A percentile compares a stretch with the other conserved stretches of the same genome.
These are phyloP conservation scores for Coelastrella sp. DNA, from an alignment of 139 green algal species.

Conservation along the genomic window DNA sequence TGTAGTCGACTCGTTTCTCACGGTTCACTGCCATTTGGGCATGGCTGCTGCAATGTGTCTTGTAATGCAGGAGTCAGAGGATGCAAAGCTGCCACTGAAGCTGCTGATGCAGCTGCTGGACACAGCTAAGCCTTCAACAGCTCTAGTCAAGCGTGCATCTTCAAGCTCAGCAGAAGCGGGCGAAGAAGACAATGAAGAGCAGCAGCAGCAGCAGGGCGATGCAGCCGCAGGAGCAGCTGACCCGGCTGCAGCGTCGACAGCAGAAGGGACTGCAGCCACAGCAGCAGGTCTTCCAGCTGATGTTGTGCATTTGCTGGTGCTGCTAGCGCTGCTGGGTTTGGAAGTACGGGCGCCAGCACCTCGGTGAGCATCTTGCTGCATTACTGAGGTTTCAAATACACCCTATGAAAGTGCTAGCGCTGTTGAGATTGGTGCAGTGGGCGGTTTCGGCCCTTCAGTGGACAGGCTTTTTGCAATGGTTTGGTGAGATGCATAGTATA, in stretches of 20 bases:
- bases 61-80: slow-evolving; percentile 5
- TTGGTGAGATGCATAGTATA: too few relatives aligned
- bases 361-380: not conserved
- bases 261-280: not conserved
- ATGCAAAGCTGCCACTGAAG: slow-evolving; percentile 28
- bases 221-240: not conserved
- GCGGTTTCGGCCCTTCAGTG: too few relatives aligned
- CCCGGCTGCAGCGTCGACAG: not conserved
- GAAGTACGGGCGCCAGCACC: not conserved
- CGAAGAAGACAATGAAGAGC: not conserved
- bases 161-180: not conserved
- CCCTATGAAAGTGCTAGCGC: not conserved
- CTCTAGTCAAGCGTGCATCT: not conserved
- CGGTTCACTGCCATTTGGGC: too few relatives aligned
- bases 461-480: too few relatives aligned
- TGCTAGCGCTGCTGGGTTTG: slow-evolving; percentile 20
- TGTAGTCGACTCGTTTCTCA: too few relatives aligned
- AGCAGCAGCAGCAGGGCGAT: not conserved
- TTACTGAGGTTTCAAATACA: not conserved
- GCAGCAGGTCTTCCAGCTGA: not conserved
- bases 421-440: too few relatives aligned
- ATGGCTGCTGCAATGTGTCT: too few relatives aligned
- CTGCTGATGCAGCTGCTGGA: slow-evolving; percentile 30
- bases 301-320: slow-evolving; percentile 23
- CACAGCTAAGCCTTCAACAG: not conserved